Conservation (phyloP, 352 stramenopile genomes). For the Globisporangium nagaii region DNA sequence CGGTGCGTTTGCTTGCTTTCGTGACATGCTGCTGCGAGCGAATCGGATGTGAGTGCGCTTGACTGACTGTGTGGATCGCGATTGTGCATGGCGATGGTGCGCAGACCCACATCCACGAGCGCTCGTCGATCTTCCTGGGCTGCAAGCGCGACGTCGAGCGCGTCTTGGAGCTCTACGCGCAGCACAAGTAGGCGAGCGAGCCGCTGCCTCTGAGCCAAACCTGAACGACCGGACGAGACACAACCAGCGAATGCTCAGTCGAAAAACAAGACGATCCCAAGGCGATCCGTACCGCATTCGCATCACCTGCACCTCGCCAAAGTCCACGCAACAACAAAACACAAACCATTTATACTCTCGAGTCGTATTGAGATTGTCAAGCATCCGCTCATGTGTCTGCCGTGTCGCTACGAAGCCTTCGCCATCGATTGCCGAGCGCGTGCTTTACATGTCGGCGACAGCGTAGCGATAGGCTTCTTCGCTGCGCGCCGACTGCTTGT, state of each 20-base stretch:
- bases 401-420: no score
- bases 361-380: no score
- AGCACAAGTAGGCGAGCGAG: slow-evolving; percentile 48
- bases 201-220: no score
- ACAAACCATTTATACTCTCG: no score
- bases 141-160: slow-evolving; percentile 85
- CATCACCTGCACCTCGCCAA: no score
- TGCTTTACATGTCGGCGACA: slow-evolving; percentile 73
- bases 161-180: slow-evolving; percentile 68
- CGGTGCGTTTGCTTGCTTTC: slow-evolving; percentile 34
- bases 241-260: no score
- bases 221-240: no score
- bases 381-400: no score
- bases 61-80: not conserved
- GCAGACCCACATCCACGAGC: slow-evolving; percentile 94
- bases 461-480: slow-evolving; percentile 81
- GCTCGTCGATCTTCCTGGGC: slow-evolving; percentile 97
- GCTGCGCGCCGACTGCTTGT: slow-evolving; percentile 44
- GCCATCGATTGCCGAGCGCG: not conserved
- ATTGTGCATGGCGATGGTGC: not conserved
- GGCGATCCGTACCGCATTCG: no score
- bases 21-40: slow-evolving; percentile 1
- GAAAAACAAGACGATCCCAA: no score
- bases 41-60: not conserved
- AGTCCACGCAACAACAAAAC: no score